Base-by-base conservation (phyloP, 257 asterid genomes). In the Ilex aquifolium region DNA sequence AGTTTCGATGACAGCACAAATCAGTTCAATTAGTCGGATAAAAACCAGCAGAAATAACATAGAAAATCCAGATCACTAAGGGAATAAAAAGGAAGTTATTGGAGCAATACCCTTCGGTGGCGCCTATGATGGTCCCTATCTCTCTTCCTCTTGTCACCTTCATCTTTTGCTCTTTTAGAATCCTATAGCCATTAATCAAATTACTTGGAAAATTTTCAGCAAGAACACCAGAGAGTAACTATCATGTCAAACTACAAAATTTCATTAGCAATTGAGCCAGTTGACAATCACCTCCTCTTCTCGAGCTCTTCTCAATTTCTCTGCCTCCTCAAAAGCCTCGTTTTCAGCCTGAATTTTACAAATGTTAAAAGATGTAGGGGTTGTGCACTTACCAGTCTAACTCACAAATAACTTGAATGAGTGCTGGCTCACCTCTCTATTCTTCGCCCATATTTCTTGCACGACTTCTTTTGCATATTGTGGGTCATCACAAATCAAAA, bases 131-230 rank as follows among this genome's bases (percentile, higher is more conserved):
- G 17, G 31, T 81, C 97, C 77, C 95, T 77, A 65, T 84, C 96
- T 72, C 58, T 77, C 69, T 84, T 80, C 80, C 97, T 83, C 72
- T 69, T 91, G 72, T 91, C 97, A 65, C 97, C 94, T 74, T 91
- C 97, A 81, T 88, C 97, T 67, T 91, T 84, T 62, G 96, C 96
- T 85, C 91, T 66, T 57, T 77, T 87, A 56, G 92, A 80, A 69
- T 91, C 97, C 97, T 90, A 81, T 70, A 73, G 31, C 3, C 49
- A 67, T 13, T 50, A 29, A 40, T 61, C 67, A 64, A 30, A 30
- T 52, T 8, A 53, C 5, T 53, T 53, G 15, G 30, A 15, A 14
- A 17, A 2, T 53, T 2, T 5, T 53, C 57, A n/a, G 11, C 57
- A 53, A n/a, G 11, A 6, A 53, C 2, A 21, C 6, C 11, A 15